A percentile compares a stretch with the other conserved stretches of the same genome.
Evolutionary conservation across 2,329 filamentous ascomycete species (phyloP).

Genomic region (Paecilomyces dactylethromorphus): DNA sequence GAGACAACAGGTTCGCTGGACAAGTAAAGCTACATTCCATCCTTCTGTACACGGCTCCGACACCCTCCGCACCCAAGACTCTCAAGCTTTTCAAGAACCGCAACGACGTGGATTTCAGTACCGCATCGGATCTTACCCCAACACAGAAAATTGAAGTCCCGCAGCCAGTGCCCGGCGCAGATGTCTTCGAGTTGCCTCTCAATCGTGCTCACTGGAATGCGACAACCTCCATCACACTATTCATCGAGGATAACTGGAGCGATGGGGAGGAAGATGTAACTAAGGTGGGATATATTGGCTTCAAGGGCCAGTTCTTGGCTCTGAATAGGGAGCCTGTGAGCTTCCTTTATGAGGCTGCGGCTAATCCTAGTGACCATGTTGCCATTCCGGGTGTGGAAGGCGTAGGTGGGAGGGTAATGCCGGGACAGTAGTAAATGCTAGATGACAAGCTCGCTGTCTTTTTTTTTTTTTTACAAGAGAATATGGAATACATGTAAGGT

Average conservation of each 20-base stretch:
- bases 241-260: slow-evolving; percentile 87
- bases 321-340: slow-evolving; percentile 74
- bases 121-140: slow-evolving; percentile 61
- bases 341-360: slow-evolving; percentile 88
- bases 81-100: slow-evolving; percentile 84
- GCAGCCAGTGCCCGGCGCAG: slow-evolving; percentile 52
- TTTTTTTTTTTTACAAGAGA: neutral
- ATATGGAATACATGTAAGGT: neutral
- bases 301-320: slow-evolving; percentile 91
- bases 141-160: slow-evolving; percentile 73
- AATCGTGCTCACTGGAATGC: slow-evolving; percentile 84
- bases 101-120: slow-evolving; percentile 76
- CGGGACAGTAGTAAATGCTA: slow-evolving; percentile 34
- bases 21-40: slow-evolving; percentile 90
- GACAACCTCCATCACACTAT: slow-evolving; percentile 74
- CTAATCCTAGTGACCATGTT: slow-evolving; percentile 80
- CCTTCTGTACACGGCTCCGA: slow-evolving; percentile 71
- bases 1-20: slow-evolving; percentile 68
- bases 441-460: neutral
- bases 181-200: slow-evolving; percentile 81
- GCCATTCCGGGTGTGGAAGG: slow-evolving; percentile 38
- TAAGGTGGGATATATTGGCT: slow-evolving; percentile 74
- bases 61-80: slow-evolving; percentile 66
- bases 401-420: slow-evolving; percentile 31
- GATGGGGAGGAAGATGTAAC: slow-evolving; percentile 75